Evolutionary conservation across 352 stramenopile genomes (phyloP).

Genomic region (Pythium apleroticum): DNA sequence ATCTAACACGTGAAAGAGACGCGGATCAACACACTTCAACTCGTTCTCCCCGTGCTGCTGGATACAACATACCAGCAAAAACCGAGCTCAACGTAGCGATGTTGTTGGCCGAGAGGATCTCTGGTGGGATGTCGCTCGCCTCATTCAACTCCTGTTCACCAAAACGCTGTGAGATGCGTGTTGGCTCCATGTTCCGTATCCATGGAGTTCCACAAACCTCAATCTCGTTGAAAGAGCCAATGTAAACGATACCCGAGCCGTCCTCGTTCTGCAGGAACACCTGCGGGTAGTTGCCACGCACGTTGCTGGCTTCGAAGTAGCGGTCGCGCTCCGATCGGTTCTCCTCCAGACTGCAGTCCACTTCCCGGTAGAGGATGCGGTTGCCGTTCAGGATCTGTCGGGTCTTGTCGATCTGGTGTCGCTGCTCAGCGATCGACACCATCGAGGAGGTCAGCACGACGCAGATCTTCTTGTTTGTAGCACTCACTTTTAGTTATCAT

Average conservation of each 20-base stretch:
- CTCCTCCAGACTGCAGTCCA: slow-evolving; percentile 82
- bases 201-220: slow-evolving; percentile 40
- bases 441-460: slow-evolving; percentile 77
- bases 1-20: background rate
- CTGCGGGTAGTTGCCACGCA: slow-evolving; percentile 86
- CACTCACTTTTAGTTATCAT: background rate
- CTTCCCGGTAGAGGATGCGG: slow-evolving; percentile 64
- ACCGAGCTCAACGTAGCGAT: slow-evolving; percentile 68
- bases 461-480: slow-evolving; percentile 32
- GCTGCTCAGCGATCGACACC: slow-evolving; percentile 75
- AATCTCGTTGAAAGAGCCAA: slow-evolving; percentile 81
- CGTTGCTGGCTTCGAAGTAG: slow-evolving; percentile 77
- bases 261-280: slow-evolving; percentile 74
- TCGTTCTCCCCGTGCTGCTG: background rate
- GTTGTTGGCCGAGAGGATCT: slow-evolving; percentile 78
- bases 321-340: slow-evolving; percentile 70
- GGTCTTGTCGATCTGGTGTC: slow-evolving; percentile 70
- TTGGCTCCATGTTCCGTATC: background rate
- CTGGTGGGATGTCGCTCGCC: slow-evolving; percentile 73
- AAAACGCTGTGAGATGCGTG: background rate
- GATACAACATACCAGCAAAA: slow-evolving; percentile 58
- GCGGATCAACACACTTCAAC: background rate
- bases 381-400: slow-evolving; percentile 75
- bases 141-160: slow-evolving; percentile 86
- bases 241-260: slow-evolving; percentile 48